A percentile compares a stretch with the other conserved stretches of the same genome.
These are phyloP conservation scores for Xylogone sp. DNA, from an alignment of 2,329 filamentous ascomycete genomes.

Conservation along the genomic window DNA sequence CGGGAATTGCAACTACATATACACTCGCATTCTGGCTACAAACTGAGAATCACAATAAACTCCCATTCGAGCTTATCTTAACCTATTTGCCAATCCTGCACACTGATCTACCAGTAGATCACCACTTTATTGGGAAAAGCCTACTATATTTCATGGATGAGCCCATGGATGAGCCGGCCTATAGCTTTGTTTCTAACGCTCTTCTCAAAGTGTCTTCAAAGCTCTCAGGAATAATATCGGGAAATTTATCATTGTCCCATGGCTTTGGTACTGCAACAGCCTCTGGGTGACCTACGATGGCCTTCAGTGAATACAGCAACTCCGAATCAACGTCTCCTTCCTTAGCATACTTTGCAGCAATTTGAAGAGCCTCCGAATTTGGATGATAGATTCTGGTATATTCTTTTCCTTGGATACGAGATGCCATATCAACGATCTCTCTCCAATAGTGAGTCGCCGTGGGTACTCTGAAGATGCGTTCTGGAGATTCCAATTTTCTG, in stretches of 20 bases:
- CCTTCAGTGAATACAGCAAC: slow-evolving; percentile 2
- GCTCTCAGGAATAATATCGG: background rate
- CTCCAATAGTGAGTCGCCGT: slow-evolving; percentile 1
- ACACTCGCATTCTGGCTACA: no score
- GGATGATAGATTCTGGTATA: slow-evolving; percentile 1
- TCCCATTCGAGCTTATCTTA: no score
- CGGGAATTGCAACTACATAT: no score
- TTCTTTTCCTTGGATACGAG: slow-evolving; percentile 1
- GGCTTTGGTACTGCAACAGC: slow-evolving; percentile 2
- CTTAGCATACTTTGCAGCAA: background rate
- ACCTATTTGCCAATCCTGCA: no score
- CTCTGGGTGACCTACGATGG: slow-evolving; percentile 2
- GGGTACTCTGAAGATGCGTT: slow-evolving; percentile 2
- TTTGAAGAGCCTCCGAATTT: background rate
- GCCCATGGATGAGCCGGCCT: no score
- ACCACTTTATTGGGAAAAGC: no score
- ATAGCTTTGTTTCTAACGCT: background rate
- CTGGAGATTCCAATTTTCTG: background rate
- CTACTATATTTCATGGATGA: no score
- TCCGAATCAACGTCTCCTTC: slow-evolving; percentile 3
- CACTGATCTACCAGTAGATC: no score
- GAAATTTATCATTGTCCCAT: slow-evolving; percentile 5
- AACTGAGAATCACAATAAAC: no score
- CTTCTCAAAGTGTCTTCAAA: slow-evolving; percentile 1
- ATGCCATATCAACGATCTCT: slow-evolving; percentile 1